Percentiles rank a stretch among this genome's conserved stretches.
Evolutionary conservation across 257 asterid species (phyloP).

Genomic region (Nicotiana paniculata): DNA sequence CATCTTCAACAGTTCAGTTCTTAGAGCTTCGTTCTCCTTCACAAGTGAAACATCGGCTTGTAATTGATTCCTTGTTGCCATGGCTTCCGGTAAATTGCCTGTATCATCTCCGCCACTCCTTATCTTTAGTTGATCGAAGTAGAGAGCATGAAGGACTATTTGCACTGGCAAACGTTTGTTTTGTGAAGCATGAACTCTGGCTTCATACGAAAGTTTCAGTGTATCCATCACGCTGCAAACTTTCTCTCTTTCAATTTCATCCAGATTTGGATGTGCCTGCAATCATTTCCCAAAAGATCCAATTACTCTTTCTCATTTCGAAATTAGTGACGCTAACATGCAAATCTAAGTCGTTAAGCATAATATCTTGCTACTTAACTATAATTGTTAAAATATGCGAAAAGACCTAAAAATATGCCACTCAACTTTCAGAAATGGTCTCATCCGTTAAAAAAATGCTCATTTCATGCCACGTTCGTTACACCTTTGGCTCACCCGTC

Average conservation of each 20-base stretch:
- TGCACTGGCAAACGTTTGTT: slow-evolving; percentile 91
- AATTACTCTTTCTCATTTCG: too few species aligned
- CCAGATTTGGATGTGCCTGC: slow-evolving; percentile 83
- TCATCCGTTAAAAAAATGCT: too few species aligned
- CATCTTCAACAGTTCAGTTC: slow-evolving; percentile 82
- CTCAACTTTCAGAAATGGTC: too few species aligned
- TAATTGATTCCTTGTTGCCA: slow-evolving; percentile 49
- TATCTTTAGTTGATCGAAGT: slow-evolving; percentile 73
- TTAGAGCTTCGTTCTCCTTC: slow-evolving; percentile 73
- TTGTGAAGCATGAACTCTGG: slow-evolving; percentile 89
- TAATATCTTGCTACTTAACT: neutral
- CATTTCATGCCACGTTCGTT: too few species aligned
- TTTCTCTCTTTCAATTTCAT: slow-evolving; percentile 90
- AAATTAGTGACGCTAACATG: too few species aligned
- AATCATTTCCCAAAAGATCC: neutral
- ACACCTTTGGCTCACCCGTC: too few species aligned
- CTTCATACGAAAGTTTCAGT: slow-evolving; percentile 77
- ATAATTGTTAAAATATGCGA: too few species aligned
- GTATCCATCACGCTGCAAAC: slow-evolving; percentile 94
- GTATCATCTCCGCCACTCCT: slow-evolving; percentile 63
- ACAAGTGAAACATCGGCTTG: slow-evolving; percentile 62
- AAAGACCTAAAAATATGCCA: too few species aligned
- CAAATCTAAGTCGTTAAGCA: neutral
- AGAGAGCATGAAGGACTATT: slow-evolving; percentile 86
- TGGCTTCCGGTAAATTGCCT: slow-evolving; percentile 28